phyloP scores from a whole-genome alignment of 2,329 filamentous ascomycete genomes.

The Sporothrix protearum region DNA sequence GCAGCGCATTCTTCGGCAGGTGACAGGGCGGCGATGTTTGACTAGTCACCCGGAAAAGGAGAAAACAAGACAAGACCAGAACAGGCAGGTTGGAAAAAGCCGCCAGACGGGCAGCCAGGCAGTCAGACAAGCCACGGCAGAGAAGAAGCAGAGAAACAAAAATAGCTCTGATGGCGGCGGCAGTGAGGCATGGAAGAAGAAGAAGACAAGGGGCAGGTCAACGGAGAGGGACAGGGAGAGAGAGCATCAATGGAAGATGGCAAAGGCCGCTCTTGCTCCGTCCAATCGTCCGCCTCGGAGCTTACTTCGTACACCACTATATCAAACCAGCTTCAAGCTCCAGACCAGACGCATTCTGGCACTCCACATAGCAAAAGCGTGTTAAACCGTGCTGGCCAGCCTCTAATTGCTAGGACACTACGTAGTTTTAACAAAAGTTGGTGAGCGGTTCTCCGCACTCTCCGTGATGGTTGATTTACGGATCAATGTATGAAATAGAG shows the following conservation, averaged over 20 bases:
- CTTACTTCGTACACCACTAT: too few species aligned
- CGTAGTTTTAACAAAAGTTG: background rate
- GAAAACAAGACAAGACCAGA: background rate
- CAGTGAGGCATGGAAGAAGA: background rate
- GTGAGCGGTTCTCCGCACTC: background rate
- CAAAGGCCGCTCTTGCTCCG: background rate
- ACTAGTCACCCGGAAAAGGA: background rate
- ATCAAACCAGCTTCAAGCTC: background rate
- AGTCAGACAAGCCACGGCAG: background rate
- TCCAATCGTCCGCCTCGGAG: slow-evolving; percentile 8
- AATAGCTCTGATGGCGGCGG: background rate
- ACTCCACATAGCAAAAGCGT: too few species aligned
- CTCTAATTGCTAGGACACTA: background rate
- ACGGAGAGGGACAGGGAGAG: background rate
- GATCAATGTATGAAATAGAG: background rate
- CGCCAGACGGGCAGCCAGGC: background rate
- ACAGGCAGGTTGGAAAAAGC: background rate
- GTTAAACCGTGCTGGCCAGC: background rate
- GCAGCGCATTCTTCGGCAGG: slow-evolving; percentile 5
- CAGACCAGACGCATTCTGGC: background rate
- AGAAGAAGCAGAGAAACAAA: background rate
- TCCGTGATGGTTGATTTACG: background rate
- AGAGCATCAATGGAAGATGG: background rate
- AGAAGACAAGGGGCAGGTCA: background rate
- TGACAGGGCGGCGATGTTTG: background rate